These are phyloP conservation scores for Xylaria sp. DNA, from an alignment of 2,329 filamentous ascomycete genomes.

Conservation along the genomic window DNA sequence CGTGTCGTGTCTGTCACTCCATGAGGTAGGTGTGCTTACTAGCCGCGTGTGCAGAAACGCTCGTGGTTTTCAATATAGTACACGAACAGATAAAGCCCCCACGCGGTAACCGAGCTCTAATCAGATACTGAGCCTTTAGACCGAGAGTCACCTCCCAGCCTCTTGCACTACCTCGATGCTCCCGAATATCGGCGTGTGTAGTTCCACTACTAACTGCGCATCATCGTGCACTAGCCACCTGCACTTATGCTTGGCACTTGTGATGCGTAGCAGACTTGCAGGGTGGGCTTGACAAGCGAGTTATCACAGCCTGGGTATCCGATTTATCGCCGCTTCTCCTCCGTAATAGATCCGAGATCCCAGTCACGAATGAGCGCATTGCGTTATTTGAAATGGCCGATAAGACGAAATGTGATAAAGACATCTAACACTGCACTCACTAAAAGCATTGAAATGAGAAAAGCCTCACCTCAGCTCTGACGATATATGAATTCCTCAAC, in stretches of 20 bases:
- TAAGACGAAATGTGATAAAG: neutral
- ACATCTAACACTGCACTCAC: neutral
- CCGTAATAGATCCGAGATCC: neutral
- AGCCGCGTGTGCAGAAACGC: neutral
- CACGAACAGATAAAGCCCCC: neutral
- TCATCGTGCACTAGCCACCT: neutral
- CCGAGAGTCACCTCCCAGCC: neutral
- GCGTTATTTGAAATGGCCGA: neutral
- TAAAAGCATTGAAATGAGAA: neutral
- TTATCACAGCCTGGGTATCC: neutral
- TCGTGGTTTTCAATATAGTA: neutral
- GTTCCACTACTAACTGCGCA: neutral
- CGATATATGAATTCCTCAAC: neutral
- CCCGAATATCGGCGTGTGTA: neutral
- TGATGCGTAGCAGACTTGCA: neutral
- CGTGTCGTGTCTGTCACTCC: conserved; percentile 9
- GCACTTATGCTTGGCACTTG: neutral
- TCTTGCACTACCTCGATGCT: neutral
- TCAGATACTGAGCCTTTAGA: neutral
- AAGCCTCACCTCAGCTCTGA: neutral
- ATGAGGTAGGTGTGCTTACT: conserved; percentile 12
- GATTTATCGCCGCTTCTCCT: neutral
- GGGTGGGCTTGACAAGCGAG: no score
- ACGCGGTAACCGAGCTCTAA: conserved; percentile 20
- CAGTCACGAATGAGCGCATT: neutral